phyloP scores from a whole-genome alignment of 2,329 filamentous ascomycete species.

The Exophiala alcalophila region DNA sequence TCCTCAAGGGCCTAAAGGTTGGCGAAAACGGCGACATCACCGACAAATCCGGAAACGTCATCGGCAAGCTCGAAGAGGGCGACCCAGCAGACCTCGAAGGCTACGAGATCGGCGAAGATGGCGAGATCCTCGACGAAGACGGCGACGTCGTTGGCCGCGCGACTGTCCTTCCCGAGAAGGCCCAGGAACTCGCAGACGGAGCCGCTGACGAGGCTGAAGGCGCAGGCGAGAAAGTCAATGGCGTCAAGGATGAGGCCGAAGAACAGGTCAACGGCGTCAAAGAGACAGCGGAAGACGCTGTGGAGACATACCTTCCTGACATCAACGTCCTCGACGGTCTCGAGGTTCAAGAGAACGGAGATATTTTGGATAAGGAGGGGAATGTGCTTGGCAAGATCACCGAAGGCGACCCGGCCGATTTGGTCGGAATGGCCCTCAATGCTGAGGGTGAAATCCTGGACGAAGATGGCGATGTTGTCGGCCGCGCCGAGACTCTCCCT shows the following conservation, averaged over 20 bases:
- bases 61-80: conserved; percentile 43
- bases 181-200: conserved; percentile 28
- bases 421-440: conserved; percentile 41
- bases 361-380: conserved; percentile 48
- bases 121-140: conserved; percentile 34
- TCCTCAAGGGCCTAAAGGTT: conserved; percentile 41
- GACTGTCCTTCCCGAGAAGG: conserved; percentile 31
- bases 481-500: conserved; percentile 36
- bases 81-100: conserved; percentile 43
- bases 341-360: conserved; percentile 53
- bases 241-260: conserved; percentile 33
- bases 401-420: conserved; percentile 42
- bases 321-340: conserved; percentile 38
- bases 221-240: conserved; percentile 32
- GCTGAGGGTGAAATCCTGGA: conserved; percentile 43
- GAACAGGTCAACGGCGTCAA: conserved; percentile 31
- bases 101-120: conserved; percentile 40
- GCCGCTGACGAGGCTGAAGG: conserved; percentile 28
- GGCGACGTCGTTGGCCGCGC: conserved; percentile 40
- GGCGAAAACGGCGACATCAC: conserved; percentile 39
- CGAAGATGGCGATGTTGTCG: conserved; percentile 40
- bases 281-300: conserved; percentile 39
- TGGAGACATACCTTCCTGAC: conserved; percentile 36
- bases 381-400: conserved; percentile 40
- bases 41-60: conserved; percentile 35